Evolutionary conservation across 768 basidiomycete species (phyloP).

Genomic region (Leucocoprinus leucothites): DNA sequence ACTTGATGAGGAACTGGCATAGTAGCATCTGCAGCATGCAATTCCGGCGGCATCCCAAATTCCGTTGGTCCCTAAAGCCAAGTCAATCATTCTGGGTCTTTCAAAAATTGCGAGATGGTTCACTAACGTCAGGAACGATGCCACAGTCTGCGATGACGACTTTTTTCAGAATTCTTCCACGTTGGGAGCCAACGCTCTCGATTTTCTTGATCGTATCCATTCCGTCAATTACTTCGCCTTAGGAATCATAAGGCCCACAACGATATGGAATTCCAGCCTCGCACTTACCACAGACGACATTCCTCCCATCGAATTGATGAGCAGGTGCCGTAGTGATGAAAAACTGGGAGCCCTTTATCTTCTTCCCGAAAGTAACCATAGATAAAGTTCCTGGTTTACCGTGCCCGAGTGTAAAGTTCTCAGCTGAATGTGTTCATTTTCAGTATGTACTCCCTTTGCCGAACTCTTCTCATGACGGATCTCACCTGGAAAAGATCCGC

Average conservation of each 20-base stretch:
- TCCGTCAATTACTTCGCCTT: constrained; percentile 66
- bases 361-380: constrained; percentile 34
- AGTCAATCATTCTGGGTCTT: too few species aligned
- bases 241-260: not conserved
- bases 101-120: too few species aligned
- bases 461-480: too few species aligned
- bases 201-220: constrained; percentile 49
- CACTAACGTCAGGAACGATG: constrained; percentile 21
- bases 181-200: constrained; percentile 34
- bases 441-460: too few species aligned
- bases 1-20: too few species aligned
- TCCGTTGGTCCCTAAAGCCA: too few species aligned
- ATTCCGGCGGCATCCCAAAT: too few species aligned
- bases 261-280: not conserved
- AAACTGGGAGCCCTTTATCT: constrained; percentile 88
- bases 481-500: too few species aligned
- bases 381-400: too few species aligned
- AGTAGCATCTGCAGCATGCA: too few species aligned
- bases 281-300: constrained; percentile 79
- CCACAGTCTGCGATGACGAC: constrained; percentile 60
- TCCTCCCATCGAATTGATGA: constrained; percentile 76
- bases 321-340: constrained; percentile 85
- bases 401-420: too few species aligned
- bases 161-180: constrained; percentile 37
- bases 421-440: too few species aligned